Base-by-base conservation (phyloP, 129 eudicot genomes). In the Helichrysum umbraculigerum region DNA sequence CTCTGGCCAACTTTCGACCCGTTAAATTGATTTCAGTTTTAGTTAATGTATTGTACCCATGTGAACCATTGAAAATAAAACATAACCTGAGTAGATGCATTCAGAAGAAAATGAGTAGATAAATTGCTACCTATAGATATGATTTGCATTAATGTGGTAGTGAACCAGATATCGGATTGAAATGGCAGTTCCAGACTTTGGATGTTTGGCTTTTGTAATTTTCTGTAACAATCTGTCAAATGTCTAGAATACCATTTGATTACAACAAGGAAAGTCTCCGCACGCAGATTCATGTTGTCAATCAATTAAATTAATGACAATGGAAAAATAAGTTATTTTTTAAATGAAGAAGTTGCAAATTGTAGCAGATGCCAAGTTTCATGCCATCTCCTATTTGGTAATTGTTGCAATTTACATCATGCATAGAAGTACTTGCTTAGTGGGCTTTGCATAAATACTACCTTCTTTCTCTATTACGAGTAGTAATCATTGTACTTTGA, bases 271-370 rank as follows among this genome's bases (percentile, higher is more conserved):
- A 68, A 68, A 11, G 5, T 41, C 21, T 19, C 30, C 4, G 7
- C 42, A 37, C 10, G 9, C 42, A 37, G 42, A 37, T 37, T 37
- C 42, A 37, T 37, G 39, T 34, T 34, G 4, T 34, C 39, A 34
- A 34, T 34, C 0, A 7, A 34, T 5, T 34, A 7, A 4, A 7
- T 34, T 34, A 42, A 51, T 69, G 60, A 44, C 34, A 68, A 21
- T 20, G 30, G 73, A 68, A 20, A 68, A 68, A 25, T 68, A 68
- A 68, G 73, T 60, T 57, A 60, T 12, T 16, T 54, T 11, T 19
- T 5, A n/a, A 34, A n/a, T 66, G 56, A 37, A 22, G 44, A 60
- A 15, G 3, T 44, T n/a, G 68, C 39, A 29, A 41, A 35, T 17
- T 0, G 6, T 62, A 60, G 60, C 17, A 50, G 50, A 37, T 17